A percentile compares a stretch with the other conserved stretches of the same genome.
Evolutionary conservation across 2,329 filamentous ascomycete genomes (phyloP).

Genomic region (Calonectria crousiana): DNA sequence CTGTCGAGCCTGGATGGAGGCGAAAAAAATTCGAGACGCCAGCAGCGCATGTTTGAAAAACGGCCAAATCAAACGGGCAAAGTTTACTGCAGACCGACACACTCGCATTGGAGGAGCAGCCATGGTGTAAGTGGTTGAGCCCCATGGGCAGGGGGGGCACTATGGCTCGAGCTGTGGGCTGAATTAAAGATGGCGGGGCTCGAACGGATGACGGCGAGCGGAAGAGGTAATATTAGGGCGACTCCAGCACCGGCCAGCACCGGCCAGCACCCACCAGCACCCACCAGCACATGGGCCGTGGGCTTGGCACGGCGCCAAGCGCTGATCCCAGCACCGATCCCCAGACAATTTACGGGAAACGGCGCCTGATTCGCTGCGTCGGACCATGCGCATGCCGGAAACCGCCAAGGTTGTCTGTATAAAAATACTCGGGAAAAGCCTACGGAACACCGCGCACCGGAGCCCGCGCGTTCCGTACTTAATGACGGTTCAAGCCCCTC

Average conservation of each 20-base stretch:
- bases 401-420: not conserved
- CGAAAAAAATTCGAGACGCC: not conserved
- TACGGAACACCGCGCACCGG: conserved; percentile 18
- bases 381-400: conserved; percentile 33
- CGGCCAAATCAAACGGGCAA: not conserved
- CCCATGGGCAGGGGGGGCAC: not conserved
- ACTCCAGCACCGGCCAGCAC: not conserved
- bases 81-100: not conserved
- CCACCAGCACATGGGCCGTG: not conserved
- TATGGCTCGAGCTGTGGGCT: not conserved
- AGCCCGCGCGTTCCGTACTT: conserved; percentile 37
- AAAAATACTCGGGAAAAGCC: not conserved
- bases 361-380: conserved; percentile 34
- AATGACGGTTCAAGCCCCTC: not conserved
- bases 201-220: not conserved
- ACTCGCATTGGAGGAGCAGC: not conserved
- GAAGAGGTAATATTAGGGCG: not conserved
- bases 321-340: not conserved
- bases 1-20: not conserved
- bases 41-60: not conserved
- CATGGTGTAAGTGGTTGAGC: not conserved
- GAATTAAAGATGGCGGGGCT: conserved; percentile 11
- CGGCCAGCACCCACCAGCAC: not conserved
- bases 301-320: not conserved
- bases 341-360: not conserved